These are phyloP conservation scores for Solanum corneliomulleri DNA, from an alignment of 257 asterid species.

Conservation along the genomic window DNA sequence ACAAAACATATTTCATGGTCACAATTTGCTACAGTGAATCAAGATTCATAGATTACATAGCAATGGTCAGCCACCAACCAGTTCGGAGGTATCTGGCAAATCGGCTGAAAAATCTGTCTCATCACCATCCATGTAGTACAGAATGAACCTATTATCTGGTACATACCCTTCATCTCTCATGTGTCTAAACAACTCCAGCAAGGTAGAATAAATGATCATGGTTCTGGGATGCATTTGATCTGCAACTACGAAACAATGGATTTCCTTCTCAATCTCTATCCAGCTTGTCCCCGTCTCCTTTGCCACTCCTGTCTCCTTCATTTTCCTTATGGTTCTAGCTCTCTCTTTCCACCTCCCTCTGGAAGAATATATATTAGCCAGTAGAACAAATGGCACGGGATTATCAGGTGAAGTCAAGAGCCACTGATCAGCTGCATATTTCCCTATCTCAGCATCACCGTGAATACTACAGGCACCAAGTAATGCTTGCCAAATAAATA, in stretches of 20 bases:
- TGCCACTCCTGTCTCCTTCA: constrained; percentile 54
- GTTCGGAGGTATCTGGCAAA: not conserved
- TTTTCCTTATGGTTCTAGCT: constrained; percentile 44
- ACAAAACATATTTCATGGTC: not conserved
- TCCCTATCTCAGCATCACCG: constrained; percentile 50
- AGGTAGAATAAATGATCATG: constrained; percentile 17
- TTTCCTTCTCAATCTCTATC: constrained; percentile 58
- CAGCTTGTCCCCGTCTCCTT: constrained; percentile 75
- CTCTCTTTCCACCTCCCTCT: constrained; percentile 72
- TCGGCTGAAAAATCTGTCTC: not conserved
- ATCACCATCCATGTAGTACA: not conserved
- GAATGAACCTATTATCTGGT: constrained; percentile 5
- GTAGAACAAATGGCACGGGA: constrained; percentile 38
- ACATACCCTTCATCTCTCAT: constrained; percentile 49
- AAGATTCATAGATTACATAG: not conserved
- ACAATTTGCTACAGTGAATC: not conserved
- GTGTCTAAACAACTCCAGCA: constrained; percentile 35
- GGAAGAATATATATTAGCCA: constrained; percentile 74
- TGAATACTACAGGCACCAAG: constrained; percentile 66
- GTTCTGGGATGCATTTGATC: constrained; percentile 56
- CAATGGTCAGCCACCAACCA: not conserved
- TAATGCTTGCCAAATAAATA: constrained; percentile 68
- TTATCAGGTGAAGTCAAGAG: constrained; percentile 42
- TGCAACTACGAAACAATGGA: constrained; percentile 58
- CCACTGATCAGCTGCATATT: constrained; percentile 58